These are phyloP conservation scores for Graphiopsis chlorocephala DNA, from an alignment of 2,329 filamentous ascomycete species.

Conservation along the genomic window DNA sequence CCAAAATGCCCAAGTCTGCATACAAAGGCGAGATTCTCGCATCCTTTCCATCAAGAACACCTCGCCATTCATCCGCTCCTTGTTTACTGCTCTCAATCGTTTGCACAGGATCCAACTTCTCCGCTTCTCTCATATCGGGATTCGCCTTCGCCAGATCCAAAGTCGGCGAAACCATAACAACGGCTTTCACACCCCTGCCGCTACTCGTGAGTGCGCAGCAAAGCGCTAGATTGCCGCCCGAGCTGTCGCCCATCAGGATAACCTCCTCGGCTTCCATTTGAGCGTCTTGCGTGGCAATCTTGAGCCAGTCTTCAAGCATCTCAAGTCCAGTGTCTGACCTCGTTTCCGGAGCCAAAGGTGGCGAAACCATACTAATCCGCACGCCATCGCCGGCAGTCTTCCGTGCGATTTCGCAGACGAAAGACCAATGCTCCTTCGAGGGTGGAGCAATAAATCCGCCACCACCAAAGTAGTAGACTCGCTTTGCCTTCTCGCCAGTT, in stretches of 20 bases:
- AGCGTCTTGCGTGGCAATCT: conserved; percentile 33
- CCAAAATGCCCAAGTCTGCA: conserved; percentile 35
- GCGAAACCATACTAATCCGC: conserved; percentile 49
- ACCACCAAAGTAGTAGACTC: conserved; percentile 55
- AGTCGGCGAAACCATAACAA: conserved; percentile 50
- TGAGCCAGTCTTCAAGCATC: conserved; percentile 45
- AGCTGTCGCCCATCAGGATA: conserved; percentile 54
- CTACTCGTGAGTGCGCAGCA: conserved; percentile 37
- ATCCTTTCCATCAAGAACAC: conserved; percentile 42
- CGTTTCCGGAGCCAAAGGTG: conserved; percentile 54
- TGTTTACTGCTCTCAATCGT: conserved; percentile 40
- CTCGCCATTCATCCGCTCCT: conserved; percentile 45
- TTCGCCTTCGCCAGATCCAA: conserved; percentile 50
- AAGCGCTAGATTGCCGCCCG: conserved; percentile 55
- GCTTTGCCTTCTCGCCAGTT: conserved; percentile 20
- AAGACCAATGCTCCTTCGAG: conserved; percentile 51
- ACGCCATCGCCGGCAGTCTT: conserved; percentile 23
- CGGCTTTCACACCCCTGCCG: conserved; percentile 30
- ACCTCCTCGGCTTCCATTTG: conserved; percentile 39
- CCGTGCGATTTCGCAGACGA: conserved; percentile 47
- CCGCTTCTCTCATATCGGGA: conserved; percentile 41
- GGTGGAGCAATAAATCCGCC: conserved; percentile 56
- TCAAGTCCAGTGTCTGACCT: conserved; percentile 46
- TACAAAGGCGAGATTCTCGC: conserved; percentile 50
- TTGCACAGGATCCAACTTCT: conserved; percentile 48